Percentiles rank a stretch among this genome's conserved stretches.
Conservation (phyloP, 2,329 filamentous ascomycete genomes). For the Curvularia lunata region DNA sequence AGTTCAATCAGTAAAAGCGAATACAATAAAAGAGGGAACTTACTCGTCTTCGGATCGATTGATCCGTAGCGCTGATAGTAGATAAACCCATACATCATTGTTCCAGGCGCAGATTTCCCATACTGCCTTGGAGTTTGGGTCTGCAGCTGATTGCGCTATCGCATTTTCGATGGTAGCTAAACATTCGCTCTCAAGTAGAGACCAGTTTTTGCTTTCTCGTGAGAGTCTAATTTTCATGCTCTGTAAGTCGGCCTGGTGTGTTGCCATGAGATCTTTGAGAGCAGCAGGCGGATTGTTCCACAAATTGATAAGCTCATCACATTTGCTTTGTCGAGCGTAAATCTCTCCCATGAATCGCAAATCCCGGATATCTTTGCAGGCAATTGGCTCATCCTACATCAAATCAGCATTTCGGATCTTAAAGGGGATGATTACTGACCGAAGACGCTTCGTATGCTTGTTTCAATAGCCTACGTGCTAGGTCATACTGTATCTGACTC, state of each 20-base stretch:
- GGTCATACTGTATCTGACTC: constrained; percentile 25
- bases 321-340: constrained; percentile 33
- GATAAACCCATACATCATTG: constrained; percentile 28
- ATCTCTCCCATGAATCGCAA: constrained; percentile 45
- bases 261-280: constrained; percentile 28
- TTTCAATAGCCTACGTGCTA: constrained; percentile 36
- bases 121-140: constrained; percentile 10
- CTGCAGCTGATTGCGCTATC: constrained; percentile 6
- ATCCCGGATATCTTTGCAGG: constrained; percentile 40
- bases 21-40: not conserved
- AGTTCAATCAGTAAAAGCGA: constrained; percentile 2
- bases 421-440: constrained; percentile 16
- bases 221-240: constrained; percentile 24
- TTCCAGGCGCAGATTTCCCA: constrained; percentile 26
- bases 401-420: constrained; percentile 16
- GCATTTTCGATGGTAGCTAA: constrained; percentile 21
- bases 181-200: constrained; percentile 26
- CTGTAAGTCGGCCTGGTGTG: constrained; percentile 33
- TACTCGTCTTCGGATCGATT: constrained; percentile 20
- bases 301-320: constrained; percentile 33
- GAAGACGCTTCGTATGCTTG: constrained; percentile 36
- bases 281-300: constrained; percentile 29
- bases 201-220: constrained; percentile 21
- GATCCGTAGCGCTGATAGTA: constrained; percentile 22
- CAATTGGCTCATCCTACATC: constrained; percentile 33